A percentile compares a stretch with the other conserved stretches of the same genome.
These are phyloP conservation scores for Linnemannia schmuckeri DNA, from an alignment of 192 early-diverging fungal genomes.

Conservation along the genomic window DNA sequence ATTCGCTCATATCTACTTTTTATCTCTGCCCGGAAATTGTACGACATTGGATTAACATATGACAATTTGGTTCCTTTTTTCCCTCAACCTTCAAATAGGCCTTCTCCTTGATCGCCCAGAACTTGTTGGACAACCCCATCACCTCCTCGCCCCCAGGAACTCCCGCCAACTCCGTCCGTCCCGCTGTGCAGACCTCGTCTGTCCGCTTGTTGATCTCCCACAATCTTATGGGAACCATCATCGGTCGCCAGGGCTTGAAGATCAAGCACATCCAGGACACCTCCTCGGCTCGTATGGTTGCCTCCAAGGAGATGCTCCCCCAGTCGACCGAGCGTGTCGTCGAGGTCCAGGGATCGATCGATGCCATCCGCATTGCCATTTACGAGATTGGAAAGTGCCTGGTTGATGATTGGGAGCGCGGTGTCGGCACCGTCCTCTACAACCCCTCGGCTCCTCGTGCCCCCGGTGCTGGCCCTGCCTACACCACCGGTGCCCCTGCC, in stretches of 20 bases:
- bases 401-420: slow-evolving; percentile 88
- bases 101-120: slow-evolving; percentile 87
- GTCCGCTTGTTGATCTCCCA: slow-evolving; percentile 93
- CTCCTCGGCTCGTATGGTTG: slow-evolving; percentile 86
- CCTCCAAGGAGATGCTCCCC: slow-evolving; percentile 93
- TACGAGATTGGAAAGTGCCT: slow-evolving; percentile 88
- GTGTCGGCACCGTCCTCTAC: slow-evolving; percentile 87
- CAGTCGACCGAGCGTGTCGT: slow-evolving; percentile 95
- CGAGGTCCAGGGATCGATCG: slow-evolving; percentile 87
- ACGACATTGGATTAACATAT: slow-evolving; percentile 3
- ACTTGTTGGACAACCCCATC: slow-evolving; percentile 82
- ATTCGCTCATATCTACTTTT: background rate
- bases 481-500: slow-evolving; percentile 19
- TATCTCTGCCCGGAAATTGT: background rate
- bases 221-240: slow-evolving; percentile 91
- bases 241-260: slow-evolving; percentile 93
- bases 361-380: slow-evolving; percentile 88
- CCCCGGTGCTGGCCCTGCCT: slow-evolving; percentile 49
- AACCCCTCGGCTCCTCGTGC: slow-evolving; percentile 73
- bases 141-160: slow-evolving; percentile 66
- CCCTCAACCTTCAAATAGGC: slow-evolving; percentile 65
- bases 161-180: slow-evolving; percentile 58
- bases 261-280: slow-evolving; percentile 97
- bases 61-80: background rate
- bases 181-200: slow-evolving; percentile 65